phyloP scores from a whole-genome alignment of 1,139 yeast genomes.

The Lizanozyma gosingica region DNA sequence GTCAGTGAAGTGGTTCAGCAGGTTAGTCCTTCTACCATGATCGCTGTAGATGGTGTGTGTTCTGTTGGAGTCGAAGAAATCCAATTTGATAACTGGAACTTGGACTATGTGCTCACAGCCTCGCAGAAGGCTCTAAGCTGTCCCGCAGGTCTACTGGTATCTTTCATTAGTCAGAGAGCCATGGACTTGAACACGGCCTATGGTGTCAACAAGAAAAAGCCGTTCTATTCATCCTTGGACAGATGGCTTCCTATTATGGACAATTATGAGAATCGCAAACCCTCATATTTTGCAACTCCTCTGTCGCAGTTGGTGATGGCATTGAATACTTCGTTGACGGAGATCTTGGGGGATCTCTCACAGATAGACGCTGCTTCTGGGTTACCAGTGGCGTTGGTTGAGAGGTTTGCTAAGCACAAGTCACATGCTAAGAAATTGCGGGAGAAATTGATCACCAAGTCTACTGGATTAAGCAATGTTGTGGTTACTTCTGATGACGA shows the following conservation, averaged over 20 bases:
- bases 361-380: background rate
- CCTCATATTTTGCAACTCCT: slow-evolving; percentile 91
- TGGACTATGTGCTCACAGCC: slow-evolving; percentile 83
- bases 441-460: slow-evolving; percentile 34
- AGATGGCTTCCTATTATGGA: slow-evolving; percentile 88
- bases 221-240: slow-evolving; percentile 68
- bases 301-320: slow-evolving; percentile 84
- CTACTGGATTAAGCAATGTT: slow-evolving; percentile 56
- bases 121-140: slow-evolving; percentile 95
- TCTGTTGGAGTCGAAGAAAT: slow-evolving; percentile 84
- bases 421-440: slow-evolving; percentile 61
- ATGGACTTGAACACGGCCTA: slow-evolving; percentile 49
- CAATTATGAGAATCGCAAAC: slow-evolving; percentile 74
- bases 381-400: slow-evolving; percentile 33
- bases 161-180: slow-evolving; percentile 71
- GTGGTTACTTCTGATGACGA: slow-evolving; percentile 53
- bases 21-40: slow-evolving; percentile 69
- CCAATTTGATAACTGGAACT: slow-evolving; percentile 82
- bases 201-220: slow-evolving; percentile 44
- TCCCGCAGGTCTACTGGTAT: slow-evolving; percentile 84
- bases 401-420: slow-evolving; percentile 56
- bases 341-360: slow-evolving; percentile 42
- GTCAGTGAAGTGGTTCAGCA: slow-evolving; percentile 54
- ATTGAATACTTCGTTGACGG: slow-evolving; percentile 66
- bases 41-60: slow-evolving; percentile 91